Conservation (phyloP, 129 eudicot species). For the Rutidosis leptorrhynchoides region DNA sequence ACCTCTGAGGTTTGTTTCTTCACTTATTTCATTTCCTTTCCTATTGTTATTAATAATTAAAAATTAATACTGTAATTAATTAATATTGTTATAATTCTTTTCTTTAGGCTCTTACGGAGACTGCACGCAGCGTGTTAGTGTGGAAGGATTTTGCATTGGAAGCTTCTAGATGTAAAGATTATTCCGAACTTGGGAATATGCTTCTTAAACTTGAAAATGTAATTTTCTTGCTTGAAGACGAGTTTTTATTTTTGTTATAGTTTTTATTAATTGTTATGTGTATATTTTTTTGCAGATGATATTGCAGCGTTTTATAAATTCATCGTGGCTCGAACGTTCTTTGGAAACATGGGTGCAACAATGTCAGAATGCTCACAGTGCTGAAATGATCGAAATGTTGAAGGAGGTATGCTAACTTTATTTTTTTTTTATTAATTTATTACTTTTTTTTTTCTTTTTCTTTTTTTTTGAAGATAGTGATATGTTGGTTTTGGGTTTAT, state of each 20-base stretch:
- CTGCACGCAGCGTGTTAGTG: slow-evolving; percentile 66
- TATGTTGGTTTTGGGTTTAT: background rate
- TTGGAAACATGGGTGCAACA: slow-evolving; percentile 58
- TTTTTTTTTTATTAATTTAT: background rate
- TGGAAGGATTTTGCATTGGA: slow-evolving; percentile 94
- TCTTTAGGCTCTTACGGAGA: slow-evolving; percentile 65
- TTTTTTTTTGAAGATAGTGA: background rate
- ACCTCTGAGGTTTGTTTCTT: slow-evolving; percentile 58
- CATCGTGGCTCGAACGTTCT: slow-evolving; percentile 65
- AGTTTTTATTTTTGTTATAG: background rate
- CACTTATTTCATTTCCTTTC: background rate
- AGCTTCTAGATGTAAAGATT: slow-evolving; percentile 87
- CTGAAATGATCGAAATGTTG: slow-evolving; percentile 74
- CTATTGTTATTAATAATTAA: background rate
- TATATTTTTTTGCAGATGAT: slow-evolving; percentile 63
- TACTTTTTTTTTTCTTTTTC: background rate
- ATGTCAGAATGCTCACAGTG: slow-evolving; percentile 71
- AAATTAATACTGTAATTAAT: too few species aligned
- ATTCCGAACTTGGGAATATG: slow-evolving; percentile 85
- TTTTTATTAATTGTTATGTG: background rate
- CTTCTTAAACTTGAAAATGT: slow-evolving; percentile 83
- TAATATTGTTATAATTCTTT: background rate
- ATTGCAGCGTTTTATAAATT: slow-evolving; percentile 43
- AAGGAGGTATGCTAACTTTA: slow-evolving; percentile 53
- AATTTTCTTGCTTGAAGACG: slow-evolving; percentile 25